Evolutionary conservation across 164 flowering plant genomes (phyloP), one percentile per base, ranked within the genome.

Genomic region (Tetrastigma voinierianum): DNA sequence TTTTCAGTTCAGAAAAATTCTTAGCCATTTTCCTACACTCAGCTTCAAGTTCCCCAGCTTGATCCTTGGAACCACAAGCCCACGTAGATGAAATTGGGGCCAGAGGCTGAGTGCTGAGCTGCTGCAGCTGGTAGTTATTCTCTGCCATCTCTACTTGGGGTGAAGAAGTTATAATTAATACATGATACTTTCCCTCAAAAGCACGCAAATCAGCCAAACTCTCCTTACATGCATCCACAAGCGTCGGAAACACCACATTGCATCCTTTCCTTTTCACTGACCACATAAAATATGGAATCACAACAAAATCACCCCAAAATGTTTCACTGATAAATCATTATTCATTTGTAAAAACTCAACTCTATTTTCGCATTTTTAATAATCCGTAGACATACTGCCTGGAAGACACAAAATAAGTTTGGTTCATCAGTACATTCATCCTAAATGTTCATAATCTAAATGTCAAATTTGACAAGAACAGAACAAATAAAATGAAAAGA

Each of bases 11-110:
- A 51, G 86, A 67, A 51, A 82, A 67, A 49, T 75, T 86, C 55
- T 70, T 72, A 15, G 84, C 81, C 88, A 90, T 81, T 67, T 56
- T 76, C 65, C 96, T 84, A 69, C 85, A 88, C 40, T 83, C 81
- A 20, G 84, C 77, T 72, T 91, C 98, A 70, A 93, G 66, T 67
- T 93, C 96, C 59, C 90, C 95, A 62, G 82, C 81, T 74, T 86
- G 90, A 17, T 90, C 84, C 83, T 93, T 97, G 20, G 82, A 68
- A 6, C 98, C 97, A 69, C 96, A 96, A 56, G 97, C 85, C 97
- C 97, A 96, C 98, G 85, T 61, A 96, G 93, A 78, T 93, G 99
- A 70, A 96, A 96, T 61, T 93, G 92, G 47, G 99, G 99, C 97
- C 97, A 96, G 25, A 96, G 70, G 2, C 95, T 93, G 52, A 98